Percentiles rank a stretch among this genome's conserved stretches.
Conservation (phyloP, 345 rosid genomes). For the Cochlearia excelsa region DNA sequence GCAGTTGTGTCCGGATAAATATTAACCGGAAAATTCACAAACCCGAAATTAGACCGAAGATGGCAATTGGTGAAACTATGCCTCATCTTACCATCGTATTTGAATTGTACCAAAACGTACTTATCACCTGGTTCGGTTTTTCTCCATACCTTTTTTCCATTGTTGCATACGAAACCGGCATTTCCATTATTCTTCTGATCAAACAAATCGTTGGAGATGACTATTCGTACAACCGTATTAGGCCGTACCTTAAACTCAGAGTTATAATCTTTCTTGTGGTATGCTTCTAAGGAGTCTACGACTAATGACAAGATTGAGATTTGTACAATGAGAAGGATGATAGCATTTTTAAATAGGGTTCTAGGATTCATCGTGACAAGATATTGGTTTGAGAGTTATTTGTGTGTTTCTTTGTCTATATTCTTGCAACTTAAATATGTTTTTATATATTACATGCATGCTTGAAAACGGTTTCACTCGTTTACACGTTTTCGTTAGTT, state of each 20-base stretch:
- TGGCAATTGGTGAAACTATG: constrained; percentile 25
- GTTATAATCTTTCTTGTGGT: neutral
- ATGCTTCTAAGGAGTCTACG: constrained; percentile 25
- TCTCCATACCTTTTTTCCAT: constrained; percentile 24
- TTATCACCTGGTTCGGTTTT: constrained; percentile 26
- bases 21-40: constrained; percentile 23
- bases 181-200: constrained; percentile 25
- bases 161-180: constrained; percentile 34
- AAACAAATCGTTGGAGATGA: constrained; percentile 26
- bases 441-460: constrained; percentile 1
- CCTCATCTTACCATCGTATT: constrained; percentile 29
- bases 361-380: constrained; percentile 16
- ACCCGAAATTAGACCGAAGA: constrained; percentile 32
- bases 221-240: constrained; percentile 20
- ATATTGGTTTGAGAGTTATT: neutral
- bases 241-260: constrained; percentile 19
- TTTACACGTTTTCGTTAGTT: constrained; percentile 15
- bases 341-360: constrained; percentile 4
- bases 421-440: constrained; percentile 2
- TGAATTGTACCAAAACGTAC: constrained; percentile 25
- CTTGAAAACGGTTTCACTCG: constrained; percentile 7
- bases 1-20: constrained; percentile 30
- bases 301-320: constrained; percentile 20
- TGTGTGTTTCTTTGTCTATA: neutral
- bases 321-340: constrained; percentile 22